Conservation (phyloP, 495 filamentous ascomycete species). For the Stereocaulon alpinum region DNA sequence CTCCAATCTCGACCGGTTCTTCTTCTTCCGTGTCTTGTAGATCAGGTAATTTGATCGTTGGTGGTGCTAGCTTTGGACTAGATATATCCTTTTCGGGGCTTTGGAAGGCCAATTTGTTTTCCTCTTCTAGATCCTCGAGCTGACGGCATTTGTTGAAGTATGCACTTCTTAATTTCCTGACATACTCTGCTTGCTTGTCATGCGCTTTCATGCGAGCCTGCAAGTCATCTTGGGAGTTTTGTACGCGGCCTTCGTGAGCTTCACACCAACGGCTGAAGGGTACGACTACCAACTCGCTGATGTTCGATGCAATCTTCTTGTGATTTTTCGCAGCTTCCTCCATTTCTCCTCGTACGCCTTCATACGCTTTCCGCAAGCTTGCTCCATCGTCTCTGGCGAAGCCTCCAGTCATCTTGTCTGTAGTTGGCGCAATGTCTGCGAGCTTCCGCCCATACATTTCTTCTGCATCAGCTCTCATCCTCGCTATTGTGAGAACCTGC, state of each 20-base stretch:
- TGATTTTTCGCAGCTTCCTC: conserved; percentile 81
- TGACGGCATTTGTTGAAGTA: conserved; percentile 99
- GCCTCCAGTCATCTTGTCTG: conserved; percentile 73
- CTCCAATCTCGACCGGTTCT: conserved; percentile 82
- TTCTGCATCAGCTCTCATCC: conserved; percentile 92
- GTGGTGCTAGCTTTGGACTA: conserved; percentile 43
- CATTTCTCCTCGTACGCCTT: conserved; percentile 92
- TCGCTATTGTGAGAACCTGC: conserved; percentile 81
- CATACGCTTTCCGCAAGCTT: conserved; percentile 93
- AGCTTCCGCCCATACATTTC: conserved; percentile 76
- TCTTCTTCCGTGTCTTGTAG: conserved; percentile 48
- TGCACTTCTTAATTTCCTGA: conserved; percentile 83
- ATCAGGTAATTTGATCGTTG: conserved; percentile 52
- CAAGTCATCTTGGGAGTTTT: conserved; percentile 88
- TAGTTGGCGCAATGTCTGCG: conserved; percentile 69
- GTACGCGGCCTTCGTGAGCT: conserved; percentile 78
- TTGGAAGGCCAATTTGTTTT: conserved; percentile 96
- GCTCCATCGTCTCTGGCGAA: conserved; percentile 93
- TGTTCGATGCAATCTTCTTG: conserved; percentile 89
- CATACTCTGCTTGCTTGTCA: conserved; percentile 79
- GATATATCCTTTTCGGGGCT: conserved; percentile 49
- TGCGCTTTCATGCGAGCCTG: conserved; percentile 81
- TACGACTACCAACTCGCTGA: conserved; percentile 86
- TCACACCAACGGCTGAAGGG: conserved; percentile 95
- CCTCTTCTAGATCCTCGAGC: conserved; percentile 92